phyloP scores from a whole-genome alignment of 1,284 basidiomycete genomes.

The Moniliella sp. region DNA sequence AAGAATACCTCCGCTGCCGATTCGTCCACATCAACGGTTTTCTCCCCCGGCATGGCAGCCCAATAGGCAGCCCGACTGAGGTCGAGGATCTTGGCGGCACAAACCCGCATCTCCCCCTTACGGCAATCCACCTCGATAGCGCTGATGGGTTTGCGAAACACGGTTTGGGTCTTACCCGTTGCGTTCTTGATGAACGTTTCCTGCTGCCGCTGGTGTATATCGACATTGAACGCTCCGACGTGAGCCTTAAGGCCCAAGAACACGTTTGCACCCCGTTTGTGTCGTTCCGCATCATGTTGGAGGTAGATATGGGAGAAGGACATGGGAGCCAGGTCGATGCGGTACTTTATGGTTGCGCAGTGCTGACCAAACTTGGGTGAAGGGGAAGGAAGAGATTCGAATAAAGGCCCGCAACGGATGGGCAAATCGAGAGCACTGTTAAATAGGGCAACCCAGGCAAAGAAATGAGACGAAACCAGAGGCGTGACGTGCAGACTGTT shows the following conservation, averaged over 20 bases:
- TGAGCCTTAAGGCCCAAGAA: constrained; percentile 65
- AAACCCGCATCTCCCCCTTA: constrained; percentile 53
- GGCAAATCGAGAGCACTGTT: constrained; percentile 59
- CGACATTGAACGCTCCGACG: constrained; percentile 59
- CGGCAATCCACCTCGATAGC: constrained; percentile 68
- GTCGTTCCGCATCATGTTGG: constrained; percentile 53
- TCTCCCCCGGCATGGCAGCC: constrained; percentile 10
- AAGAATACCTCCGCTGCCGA: constrained; percentile 11
- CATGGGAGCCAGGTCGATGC: constrained; percentile 53
- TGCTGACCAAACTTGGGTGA: constrained; percentile 76
- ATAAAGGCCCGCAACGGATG: constrained; percentile 63
- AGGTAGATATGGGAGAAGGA: constrained; percentile 72
- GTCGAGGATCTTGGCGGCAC: constrained; percentile 41
- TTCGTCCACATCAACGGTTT: constrained; percentile 12
- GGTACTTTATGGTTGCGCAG: constrained; percentile 78
- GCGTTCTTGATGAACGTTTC: constrained; percentile 38
- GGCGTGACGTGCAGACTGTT: constrained; percentile 75
- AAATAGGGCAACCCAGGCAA: constrained; percentile 73
- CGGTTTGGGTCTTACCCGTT: constrained; percentile 2
- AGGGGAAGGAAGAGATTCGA: constrained; percentile 44
- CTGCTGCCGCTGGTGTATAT: constrained; percentile 78
- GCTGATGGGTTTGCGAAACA: constrained; percentile 62
- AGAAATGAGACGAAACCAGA: constrained; percentile 69
- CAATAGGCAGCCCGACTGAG: neutral
- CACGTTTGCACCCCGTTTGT: constrained; percentile 55